phyloP scores from a whole-genome alignment of 257 asterid species.

The Handroanthus guayacan region DNA sequence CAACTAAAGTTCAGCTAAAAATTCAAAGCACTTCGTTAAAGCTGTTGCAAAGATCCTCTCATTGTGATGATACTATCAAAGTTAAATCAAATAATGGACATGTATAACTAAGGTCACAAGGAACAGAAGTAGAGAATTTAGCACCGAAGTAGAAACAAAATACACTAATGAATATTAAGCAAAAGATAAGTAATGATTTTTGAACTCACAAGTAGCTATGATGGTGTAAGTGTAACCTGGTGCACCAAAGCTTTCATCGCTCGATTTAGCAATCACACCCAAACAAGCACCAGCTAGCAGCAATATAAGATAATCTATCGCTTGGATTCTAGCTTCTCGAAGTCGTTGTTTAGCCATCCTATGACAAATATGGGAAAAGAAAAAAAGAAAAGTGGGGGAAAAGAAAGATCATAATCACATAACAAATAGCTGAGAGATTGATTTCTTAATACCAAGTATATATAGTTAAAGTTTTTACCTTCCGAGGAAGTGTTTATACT shows the following conservation, averaged over 20 bases:
- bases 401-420: conserved; percentile 27
- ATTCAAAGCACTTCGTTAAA: too few relatives aligned
- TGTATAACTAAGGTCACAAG: background rate
- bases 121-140: background rate
- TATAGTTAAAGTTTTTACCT: conserved; percentile 54
- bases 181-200: background rate
- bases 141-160: background rate
- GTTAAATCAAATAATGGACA: too few relatives aligned
- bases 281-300: conserved; percentile 95
- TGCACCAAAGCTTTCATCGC: conserved; percentile 84
- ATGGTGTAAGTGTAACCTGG: conserved; percentile 89
- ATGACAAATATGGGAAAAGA: conserved; percentile 27
- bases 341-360: conserved; percentile 88
- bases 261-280: conserved; percentile 74
- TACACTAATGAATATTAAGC: background rate
- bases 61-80: too few relatives aligned
- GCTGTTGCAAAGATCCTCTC: too few relatives aligned
- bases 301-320: conserved; percentile 78
- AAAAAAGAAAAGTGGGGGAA: conserved; percentile 35
- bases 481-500: conserved; percentile 76
- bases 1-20: too few relatives aligned
- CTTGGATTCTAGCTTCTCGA: conserved; percentile 84
- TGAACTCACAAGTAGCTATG: conserved; percentile 86
- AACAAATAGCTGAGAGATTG: background rate
- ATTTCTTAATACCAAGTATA: background rate